Base-by-base conservation (phyloP, 371 early-diverging fungal species). In the Mucor indicus region DNA sequence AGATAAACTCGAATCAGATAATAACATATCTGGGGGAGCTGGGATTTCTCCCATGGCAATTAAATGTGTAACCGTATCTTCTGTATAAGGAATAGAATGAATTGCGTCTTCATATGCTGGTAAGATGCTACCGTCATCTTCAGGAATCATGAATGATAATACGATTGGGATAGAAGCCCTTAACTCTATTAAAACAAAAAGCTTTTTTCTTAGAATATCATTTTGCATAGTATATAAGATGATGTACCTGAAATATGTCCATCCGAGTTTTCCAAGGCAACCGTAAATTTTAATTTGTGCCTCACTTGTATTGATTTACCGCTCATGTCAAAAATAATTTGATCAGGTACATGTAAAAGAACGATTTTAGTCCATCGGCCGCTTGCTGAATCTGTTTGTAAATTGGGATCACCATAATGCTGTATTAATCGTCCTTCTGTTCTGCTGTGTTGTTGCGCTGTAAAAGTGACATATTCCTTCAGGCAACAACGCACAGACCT, bases 71-170 rank as follows among this genome's bases (percentile, higher is more conserved):
- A 64, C 22, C 0, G 53, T 48, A 21, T 23, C 56, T 6, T 62
- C 47, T 21, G 57, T 48, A 40, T 68, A 73, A 5, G 69, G 69
- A 23, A 62, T 35, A 1, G 70, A 55, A 40, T 50, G 50, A 61
- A 67, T 64, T 17, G 66, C 63, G 20, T 66, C 67, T 55, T 71
- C 67, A 52, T 75, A 75, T 19, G 71, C 62, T 20, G 75, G 71
- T 24, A 75, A 46, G 2, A 30, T 9, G 16, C 43, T 40, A 13
- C 30, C 36, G 24, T 58, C 57, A 8, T 66, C 57, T 32, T 50
- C 43, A 24, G 54, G 54, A 19, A 48, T 32, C 32, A 60, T 50
- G 3, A 64, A 53, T 38, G 57, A 38, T 17, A 72, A 53, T 4
- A 62, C 46, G 6, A 72, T 49, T 13, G 72, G 72, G 22, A 72